A percentile compares a stretch with the other conserved stretches of the same genome.
These are phyloP conservation scores for Aspergillus pseudoviridinutans DNA, from an alignment of 2,329 filamentous ascomycete genomes.

Conservation along the genomic window DNA sequence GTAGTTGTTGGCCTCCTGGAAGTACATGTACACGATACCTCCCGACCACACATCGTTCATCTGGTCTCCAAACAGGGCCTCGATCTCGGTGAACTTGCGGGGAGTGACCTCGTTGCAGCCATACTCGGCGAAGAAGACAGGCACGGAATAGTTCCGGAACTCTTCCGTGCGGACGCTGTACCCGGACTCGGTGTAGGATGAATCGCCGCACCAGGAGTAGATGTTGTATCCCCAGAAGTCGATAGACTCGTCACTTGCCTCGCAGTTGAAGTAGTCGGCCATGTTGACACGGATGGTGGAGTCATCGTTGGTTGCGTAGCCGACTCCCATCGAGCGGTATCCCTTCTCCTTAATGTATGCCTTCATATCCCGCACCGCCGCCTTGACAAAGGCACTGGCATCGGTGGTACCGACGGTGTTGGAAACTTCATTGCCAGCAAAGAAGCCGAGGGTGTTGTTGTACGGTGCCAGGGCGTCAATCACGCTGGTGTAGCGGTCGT, in stretches of 20 bases:
- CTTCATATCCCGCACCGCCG: slow-evolving; percentile 92
- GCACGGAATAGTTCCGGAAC: slow-evolving; percentile 82
- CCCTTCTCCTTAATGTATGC: slow-evolving; percentile 75
- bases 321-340: slow-evolving; percentile 76
- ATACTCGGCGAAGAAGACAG: slow-evolving; percentile 96
- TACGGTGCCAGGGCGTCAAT: slow-evolving; percentile 76
- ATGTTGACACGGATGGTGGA: slow-evolving; percentile 73
- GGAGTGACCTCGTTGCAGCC: slow-evolving; percentile 75
- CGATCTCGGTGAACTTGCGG: slow-evolving; percentile 80
- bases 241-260: slow-evolving; percentile 60
- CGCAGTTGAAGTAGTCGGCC: slow-evolving; percentile 92
- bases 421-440: slow-evolving; percentile 94
- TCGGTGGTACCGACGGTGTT: slow-evolving; percentile 81
- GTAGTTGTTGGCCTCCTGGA: slow-evolving; percentile 83
- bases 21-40: slow-evolving; percentile 98
- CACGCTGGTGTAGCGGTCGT: slow-evolving; percentile 73
- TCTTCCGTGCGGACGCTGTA: slow-evolving; percentile 77
- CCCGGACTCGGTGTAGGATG: slow-evolving; percentile 68
- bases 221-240: slow-evolving; percentile 99
- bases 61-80: slow-evolving; percentile 67
- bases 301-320: slow-evolving; percentile 93
- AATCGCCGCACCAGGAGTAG: slow-evolving; percentile 95
- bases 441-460: slow-evolving; percentile 90
- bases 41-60: slow-evolving; percentile 88
- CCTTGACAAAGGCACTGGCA: slow-evolving; percentile 92